These are phyloP conservation scores for Rhododendron henanense DNA, from an alignment of 148 eudicot genomes.

Conservation along the genomic window DNA sequence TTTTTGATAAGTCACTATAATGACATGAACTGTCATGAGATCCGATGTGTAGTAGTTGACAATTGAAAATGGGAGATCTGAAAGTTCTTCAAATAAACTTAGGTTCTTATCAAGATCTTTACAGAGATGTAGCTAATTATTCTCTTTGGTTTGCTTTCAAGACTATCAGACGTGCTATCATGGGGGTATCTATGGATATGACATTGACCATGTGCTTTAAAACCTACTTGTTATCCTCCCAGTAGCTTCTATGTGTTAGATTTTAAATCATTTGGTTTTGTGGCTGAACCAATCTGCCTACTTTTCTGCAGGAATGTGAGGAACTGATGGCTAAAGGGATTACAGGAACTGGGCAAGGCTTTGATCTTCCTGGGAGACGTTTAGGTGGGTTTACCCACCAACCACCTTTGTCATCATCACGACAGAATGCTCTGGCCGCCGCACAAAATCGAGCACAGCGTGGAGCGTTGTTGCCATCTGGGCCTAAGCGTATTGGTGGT, in stretches of 20 bases:
- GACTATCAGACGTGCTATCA: background rate
- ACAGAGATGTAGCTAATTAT: no score
- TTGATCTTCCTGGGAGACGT: conserved; percentile 51
- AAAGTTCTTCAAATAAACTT: no score
- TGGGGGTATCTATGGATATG: background rate
- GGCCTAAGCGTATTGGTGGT: conserved; percentile 51
- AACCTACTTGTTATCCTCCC: background rate
- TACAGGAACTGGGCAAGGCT: conserved; percentile 48
- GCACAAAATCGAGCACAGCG: conserved; percentile 37
- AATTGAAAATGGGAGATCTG: no score
- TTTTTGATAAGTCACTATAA: no score
- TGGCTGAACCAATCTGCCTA: background rate
- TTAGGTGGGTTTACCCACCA: conserved; percentile 49
- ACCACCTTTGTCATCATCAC: conserved; percentile 39
- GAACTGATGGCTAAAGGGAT: conserved; percentile 45
- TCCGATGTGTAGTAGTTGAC: no score
- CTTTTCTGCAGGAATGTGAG: conserved; percentile 41
- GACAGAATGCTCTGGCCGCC: conserved; percentile 42
- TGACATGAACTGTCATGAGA: no score
- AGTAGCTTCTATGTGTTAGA: background rate
- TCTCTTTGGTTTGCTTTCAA: background rate
- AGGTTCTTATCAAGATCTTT: no score
- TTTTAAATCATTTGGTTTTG: background rate
- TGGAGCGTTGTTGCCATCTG: conserved; percentile 36
- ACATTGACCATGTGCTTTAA: background rate